Conservation (phyloP, 2,329 filamentous ascomycete species). For the Exophiala oligosperma region DNA sequence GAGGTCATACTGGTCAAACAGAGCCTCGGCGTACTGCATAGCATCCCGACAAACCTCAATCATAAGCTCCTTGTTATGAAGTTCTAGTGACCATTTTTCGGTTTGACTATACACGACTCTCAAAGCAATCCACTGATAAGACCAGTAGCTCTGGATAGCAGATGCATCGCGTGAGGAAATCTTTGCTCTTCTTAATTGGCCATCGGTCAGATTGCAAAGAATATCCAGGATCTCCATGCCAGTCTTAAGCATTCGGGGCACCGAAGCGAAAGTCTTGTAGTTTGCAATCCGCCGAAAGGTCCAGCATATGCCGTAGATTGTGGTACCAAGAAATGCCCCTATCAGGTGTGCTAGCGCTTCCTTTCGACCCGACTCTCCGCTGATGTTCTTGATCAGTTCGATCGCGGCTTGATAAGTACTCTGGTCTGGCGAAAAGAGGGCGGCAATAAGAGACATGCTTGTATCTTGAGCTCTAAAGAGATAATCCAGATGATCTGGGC, state of each 20-base stretch:
- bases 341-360: constrained; percentile 64
- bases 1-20: constrained; percentile 82
- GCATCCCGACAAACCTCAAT: constrained; percentile 90
- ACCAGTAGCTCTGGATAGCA: constrained; percentile 77
- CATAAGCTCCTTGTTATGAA: constrained; percentile 74
- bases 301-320: constrained; percentile 57
- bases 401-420: constrained; percentile 77
- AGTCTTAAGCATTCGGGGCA: constrained; percentile 61
- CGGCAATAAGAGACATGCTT: constrained; percentile 72
- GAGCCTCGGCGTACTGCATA: constrained; percentile 86
- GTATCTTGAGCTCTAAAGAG: constrained; percentile 69
- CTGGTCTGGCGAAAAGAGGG: constrained; percentile 78
- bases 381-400: constrained; percentile 80
- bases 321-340: constrained; percentile 56
- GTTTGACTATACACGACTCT: constrained; percentile 80
- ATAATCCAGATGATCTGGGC: constrained; percentile 64
- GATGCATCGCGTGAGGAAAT: constrained; percentile 60
- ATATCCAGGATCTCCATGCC: constrained; percentile 63
- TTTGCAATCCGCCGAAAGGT: constrained; percentile 57
- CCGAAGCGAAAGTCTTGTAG: constrained; percentile 60
- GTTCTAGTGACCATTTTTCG: constrained; percentile 73
- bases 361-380: constrained; percentile 63
- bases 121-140: constrained; percentile 76
- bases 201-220: constrained; percentile 63
- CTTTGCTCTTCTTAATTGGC: constrained; percentile 61